Percentiles rank a stretch among this genome's conserved stretches.
phyloP scores from a whole-genome alignment of 2,329 filamentous ascomycete species.

The Paracoccidioides lutzii region DNA sequence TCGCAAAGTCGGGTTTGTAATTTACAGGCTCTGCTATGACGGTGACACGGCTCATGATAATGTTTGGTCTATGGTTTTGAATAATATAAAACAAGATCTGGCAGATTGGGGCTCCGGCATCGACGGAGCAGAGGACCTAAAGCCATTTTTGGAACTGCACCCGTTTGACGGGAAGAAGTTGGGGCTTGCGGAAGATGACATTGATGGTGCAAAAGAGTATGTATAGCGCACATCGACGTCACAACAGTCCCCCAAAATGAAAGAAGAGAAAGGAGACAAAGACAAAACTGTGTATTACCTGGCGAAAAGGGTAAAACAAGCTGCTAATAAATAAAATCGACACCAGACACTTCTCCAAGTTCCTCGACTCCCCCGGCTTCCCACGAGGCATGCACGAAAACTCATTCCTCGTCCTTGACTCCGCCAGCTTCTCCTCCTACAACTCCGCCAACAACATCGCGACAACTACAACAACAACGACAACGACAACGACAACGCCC shows the following conservation, averaged over 20 bases:
- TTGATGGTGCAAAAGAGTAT: slow-evolving; percentile 9
- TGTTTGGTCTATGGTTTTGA: slow-evolving; percentile 14
- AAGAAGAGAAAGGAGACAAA: not conserved
- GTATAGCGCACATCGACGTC: not conserved
- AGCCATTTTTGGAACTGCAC: slow-evolving; percentile 14
- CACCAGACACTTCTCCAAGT: not conserved
- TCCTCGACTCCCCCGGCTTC: not conserved
- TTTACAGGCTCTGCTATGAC: slow-evolving; percentile 17
- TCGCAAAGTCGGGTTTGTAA: slow-evolving; percentile 7
- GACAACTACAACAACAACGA: slow-evolving; percentile 3
- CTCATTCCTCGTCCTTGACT: not conserved
- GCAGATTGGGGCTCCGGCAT: slow-evolving; percentile 16
- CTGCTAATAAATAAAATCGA: not conserved
- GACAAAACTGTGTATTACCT: not conserved
- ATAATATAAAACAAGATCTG: slow-evolving; percentile 15
- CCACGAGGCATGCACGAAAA: not conserved
- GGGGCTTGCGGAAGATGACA: slow-evolving; percentile 10
- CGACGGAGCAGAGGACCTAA: slow-evolving; percentile 12
- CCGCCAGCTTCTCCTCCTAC: not conserved
- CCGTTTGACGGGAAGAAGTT: slow-evolving; percentile 17
- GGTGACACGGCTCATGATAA: slow-evolving; percentile 7
- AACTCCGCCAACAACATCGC: not conserved
- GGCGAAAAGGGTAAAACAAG: too few relatives aligned
- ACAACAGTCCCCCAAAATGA: too few relatives aligned
- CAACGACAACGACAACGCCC: slow-evolving; percentile 4